A percentile compares a stretch with the other conserved stretches of the same genome.
Evolutionary conservation across 1,284 basidiomycete genomes (phyloP).

Genomic region (Coniferiporia sulphurascens): DNA sequence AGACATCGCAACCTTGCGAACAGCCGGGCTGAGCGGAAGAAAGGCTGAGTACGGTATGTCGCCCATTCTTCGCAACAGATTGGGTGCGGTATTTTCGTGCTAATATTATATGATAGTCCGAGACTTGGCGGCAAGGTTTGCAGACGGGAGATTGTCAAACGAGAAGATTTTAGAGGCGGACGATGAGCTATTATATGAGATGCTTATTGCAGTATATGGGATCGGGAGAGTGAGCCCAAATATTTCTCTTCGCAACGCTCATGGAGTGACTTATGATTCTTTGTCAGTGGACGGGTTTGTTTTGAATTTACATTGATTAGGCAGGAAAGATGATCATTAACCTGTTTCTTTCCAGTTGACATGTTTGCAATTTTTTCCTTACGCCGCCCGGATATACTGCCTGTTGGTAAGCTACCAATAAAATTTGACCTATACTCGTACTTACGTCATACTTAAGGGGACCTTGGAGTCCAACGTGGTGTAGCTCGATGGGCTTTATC

Average conservation of each 20-base stretch:
- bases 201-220: slow-evolving; percentile 75
- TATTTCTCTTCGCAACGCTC: not conserved
- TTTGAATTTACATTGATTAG: not conserved
- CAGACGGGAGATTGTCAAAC: slow-evolving; percentile 71
- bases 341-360: slow-evolving; percentile 47
- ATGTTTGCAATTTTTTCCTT: slow-evolving; percentile 91
- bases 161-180: slow-evolving; percentile 63
- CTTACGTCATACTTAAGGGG: slow-evolving; percentile 41
- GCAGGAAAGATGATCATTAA: not conserved
- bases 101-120: slow-evolving; percentile 43
- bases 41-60: slow-evolving; percentile 81
- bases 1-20: slow-evolving; percentile 53
- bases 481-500: slow-evolving; percentile 71
- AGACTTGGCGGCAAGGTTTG: slow-evolving; percentile 73
- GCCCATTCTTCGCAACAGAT: not conserved
- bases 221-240: slow-evolving; percentile 55
- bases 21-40: slow-evolving; percentile 71
- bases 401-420: slow-evolving; percentile 49
- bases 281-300: slow-evolving; percentile 34
- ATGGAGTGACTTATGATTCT: not conserved
- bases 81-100: not conserved
- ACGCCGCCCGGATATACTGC: slow-evolving; percentile 76
- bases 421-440: slow-evolving; percentile 1
- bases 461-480: slow-evolving; percentile 80
- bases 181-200: slow-evolving; percentile 71